A percentile compares a stretch with the other conserved stretches of the same genome.
phyloP scores from a whole-genome alignment of 2,329 filamentous ascomycete genomes.

The Clonostachys byssicola region DNA sequence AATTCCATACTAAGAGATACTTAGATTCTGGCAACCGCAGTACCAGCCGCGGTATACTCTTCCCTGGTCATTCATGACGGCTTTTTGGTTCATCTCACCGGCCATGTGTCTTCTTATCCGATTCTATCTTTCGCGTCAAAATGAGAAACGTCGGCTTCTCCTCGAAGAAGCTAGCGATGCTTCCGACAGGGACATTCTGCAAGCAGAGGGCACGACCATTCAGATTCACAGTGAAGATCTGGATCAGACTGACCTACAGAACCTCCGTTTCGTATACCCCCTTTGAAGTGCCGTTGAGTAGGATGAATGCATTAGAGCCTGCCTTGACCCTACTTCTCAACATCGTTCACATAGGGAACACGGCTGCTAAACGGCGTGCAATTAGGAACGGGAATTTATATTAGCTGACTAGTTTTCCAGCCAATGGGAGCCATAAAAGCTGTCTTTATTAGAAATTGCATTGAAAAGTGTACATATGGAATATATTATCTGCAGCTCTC shows the following conservation, averaged over 20 bases:
- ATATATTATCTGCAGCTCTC: too few relatives aligned
- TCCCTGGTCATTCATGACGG: conserved; percentile 14
- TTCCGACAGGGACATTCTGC: conserved; percentile 7
- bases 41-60: conserved; percentile 12
- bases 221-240: conserved; percentile 8
- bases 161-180: conserved; percentile 3
- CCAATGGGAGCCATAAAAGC: too few relatives aligned
- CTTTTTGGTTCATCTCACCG: conserved; percentile 15
- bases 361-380: too few relatives aligned
- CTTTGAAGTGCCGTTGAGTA: conserved; percentile 21
- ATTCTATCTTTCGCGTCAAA: conserved; percentile 10
- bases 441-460: too few relatives aligned
- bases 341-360: too few relatives aligned
- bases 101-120: conserved; percentile 14
- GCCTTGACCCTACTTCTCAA: too few relatives aligned
- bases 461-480: too few relatives aligned
- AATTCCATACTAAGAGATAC: not conserved
- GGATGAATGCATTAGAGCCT: too few relatives aligned
- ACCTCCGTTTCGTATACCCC: conserved; percentile 12
- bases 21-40: conserved; percentile 13
- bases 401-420: too few relatives aligned
- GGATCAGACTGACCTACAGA: conserved; percentile 10
- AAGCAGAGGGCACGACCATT: conserved; percentile 8
- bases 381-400: too few relatives aligned
- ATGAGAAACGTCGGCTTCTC: conserved; percentile 6